Evolutionary conservation across 495 filamentous ascomycete genomes (phyloP), one percentile per base, ranked within the genome.

Genomic region (Schizothecium vesticola): DNA sequence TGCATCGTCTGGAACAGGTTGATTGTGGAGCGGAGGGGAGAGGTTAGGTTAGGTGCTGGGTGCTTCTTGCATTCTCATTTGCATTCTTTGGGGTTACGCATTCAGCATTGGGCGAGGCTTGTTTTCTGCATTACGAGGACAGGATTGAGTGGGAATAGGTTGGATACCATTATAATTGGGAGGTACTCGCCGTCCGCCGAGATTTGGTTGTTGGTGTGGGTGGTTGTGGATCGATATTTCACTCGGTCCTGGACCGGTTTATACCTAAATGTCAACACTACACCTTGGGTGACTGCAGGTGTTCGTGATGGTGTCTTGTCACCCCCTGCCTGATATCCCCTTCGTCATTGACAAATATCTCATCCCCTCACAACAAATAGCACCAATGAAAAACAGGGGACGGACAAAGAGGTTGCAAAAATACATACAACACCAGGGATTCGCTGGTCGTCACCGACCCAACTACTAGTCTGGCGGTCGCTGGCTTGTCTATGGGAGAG

Each of bases 371-470:
- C 5, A 36, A 51, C 19, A 2, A n/a, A 16, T 6, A 51, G 0
- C 11, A 33, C 31, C 31, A 51, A 1, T 8, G 2, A 12, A 9
- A 19, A n/a, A 51, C 33, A 19, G 16, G 19, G 16, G 16, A 19
- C 36, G 8, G 43, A n/a, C 43, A 51, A 51, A 43, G n/a, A 51
- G 43, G 1, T n/a, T n/a, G 43, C 1, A 6, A 69, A 67, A 73
- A 79, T 74, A 80, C 75, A 77, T 81, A 81, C 78, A 81, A 77
- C 79, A 81, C 78, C 74, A 70, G 72, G 78, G 73, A 79, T 80
- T 80, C 77, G 59, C 72, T 73, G 68, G 69, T 76, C 68, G 75
- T 77, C 69, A 77, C 73, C 79, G 72, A 81, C 79, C 78, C 76
- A 78, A 79, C 75, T 82, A 81, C 80, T 81, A 73, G 66, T 79